Evolutionary conservation across 768 basidiomycete genomes (phyloP).

Genomic region (Boletus vinaceobasis): DNA sequence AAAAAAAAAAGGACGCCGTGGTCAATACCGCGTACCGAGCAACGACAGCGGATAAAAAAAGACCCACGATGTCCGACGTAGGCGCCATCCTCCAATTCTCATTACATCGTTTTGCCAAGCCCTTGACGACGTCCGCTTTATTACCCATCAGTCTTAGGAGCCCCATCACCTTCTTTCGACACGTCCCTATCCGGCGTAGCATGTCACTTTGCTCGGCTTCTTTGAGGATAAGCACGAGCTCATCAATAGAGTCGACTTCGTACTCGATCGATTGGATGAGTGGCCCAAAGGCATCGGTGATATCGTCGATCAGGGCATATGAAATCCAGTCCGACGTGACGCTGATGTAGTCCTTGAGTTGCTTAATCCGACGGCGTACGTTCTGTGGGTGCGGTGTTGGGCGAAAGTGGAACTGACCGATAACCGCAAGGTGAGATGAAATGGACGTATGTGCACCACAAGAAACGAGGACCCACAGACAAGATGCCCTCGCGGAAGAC

Average conservation of each 20-base stretch:
- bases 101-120: conserved; percentile 95
- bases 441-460: background rate
- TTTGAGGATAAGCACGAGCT: conserved; percentile 93
- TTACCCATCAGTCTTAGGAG: conserved; percentile 95
- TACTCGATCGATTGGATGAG: conserved; percentile 98
- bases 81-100: conserved; percentile 99
- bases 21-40: conserved; percentile 1
- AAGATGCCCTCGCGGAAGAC: conserved; percentile 96
- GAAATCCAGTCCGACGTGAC: conserved; percentile 99
- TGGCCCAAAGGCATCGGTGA: conserved; percentile 98
- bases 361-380: conserved; percentile 96
- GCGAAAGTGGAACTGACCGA: conserved; percentile 86
- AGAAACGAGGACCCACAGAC: conserved; percentile 56
- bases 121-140: conserved; percentile 99
- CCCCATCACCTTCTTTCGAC: conserved; percentile 99
- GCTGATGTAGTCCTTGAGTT: conserved; percentile 97
- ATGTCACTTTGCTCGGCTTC: conserved; percentile 80
- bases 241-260: conserved; percentile 98
- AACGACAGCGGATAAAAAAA: background rate
- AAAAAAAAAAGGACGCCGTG: background rate
- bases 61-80: conserved; percentile 87
- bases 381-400: conserved; percentile 98
- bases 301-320: conserved; percentile 98
- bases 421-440: background rate
- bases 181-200: conserved; percentile 94